Evolutionary conservation across 305 asterid species (phyloP).

Genomic region (Salvia sclarea): DNA sequence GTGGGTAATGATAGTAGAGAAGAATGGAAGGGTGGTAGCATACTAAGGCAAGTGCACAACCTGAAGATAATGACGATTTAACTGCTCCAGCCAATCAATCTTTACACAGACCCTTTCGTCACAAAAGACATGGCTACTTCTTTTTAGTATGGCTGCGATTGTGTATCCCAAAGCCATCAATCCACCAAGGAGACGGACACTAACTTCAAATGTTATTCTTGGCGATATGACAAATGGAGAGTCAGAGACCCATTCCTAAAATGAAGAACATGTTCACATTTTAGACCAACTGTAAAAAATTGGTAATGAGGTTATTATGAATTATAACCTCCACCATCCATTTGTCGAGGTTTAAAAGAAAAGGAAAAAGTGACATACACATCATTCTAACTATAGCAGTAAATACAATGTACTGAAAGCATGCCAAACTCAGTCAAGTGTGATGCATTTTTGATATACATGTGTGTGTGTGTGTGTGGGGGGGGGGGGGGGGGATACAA

Average conservation of each 20-base stretch:
- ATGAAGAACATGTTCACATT: conserved; percentile 31
- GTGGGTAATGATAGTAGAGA: not conserved
- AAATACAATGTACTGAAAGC: not conserved
- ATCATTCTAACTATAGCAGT: not conserved
- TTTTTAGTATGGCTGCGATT: conserved; percentile 91
- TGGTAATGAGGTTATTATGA: not conserved
- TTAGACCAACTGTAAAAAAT: conserved; percentile 3
- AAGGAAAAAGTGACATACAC: conserved; percentile 8
- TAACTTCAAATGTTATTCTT: conserved; percentile 98
- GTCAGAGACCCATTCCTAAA: conserved; percentile 97
- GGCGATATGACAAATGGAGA: conserved; percentile 98
- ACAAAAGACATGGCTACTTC: conserved; percentile 85
- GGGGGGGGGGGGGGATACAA: not conserved
- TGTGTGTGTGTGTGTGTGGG: not conserved
- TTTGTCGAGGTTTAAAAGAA: not conserved
- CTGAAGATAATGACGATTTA: conserved; percentile 93
- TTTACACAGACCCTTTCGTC: conserved; percentile 91
- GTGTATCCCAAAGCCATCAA: conserved; percentile 99
- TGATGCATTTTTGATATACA: conserved; percentile 14
- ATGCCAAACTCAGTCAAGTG: conserved; percentile 5
- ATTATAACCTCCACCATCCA: not conserved
- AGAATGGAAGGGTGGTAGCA: not conserved
- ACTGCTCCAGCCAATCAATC: conserved; percentile 94
- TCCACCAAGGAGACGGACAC: conserved; percentile 98
- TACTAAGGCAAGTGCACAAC: conserved; percentile 39